Evolutionary conservation across 2,329 filamentous ascomycete species (phyloP), one percentile per base, ranked within the genome.

Genomic region (Ceratocystis colombiana): DNA sequence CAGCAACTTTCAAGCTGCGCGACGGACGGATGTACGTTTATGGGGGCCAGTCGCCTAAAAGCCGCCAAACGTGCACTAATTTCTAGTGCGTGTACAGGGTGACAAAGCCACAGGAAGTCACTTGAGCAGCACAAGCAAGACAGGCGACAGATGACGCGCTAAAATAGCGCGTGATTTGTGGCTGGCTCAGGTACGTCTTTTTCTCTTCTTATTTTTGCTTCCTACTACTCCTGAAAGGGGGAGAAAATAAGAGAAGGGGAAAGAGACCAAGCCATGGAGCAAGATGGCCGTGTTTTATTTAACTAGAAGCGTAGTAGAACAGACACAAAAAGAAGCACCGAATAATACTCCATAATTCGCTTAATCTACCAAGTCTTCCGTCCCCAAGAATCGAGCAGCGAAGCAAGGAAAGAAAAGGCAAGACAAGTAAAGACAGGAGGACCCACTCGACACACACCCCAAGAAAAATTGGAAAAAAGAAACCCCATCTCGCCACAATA

Each of bases 301-400:
- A 15, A 15, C 6, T n/a, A 57, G 22, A 55, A 55, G 12, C 20
- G 22, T 7, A 55, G 25, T 41, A 57, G 12, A 28, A 33, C 10
- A 57, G 53, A 8, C 53, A 25, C 20, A 57, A 33, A 57, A 57
- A 57, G 53, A 57, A 57, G 28, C 53, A 57, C 53, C 53, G 53
- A 57, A 57, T 30, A 57, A 30, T 20, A 33, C 53, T 33, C 53
- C 53, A 57, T 57, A 6, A 12, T 57, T 57, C 22, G 53, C 53
- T 57, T 57, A 33, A 30, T 33, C 22, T 22, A 57, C 7, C 10
- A 57, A 30, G 10, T 57, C 30, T 33, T 57, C 22, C 53, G 22
- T 57, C 22, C 53, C 25, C 53, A 57, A 57, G 30, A 22, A 22
- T 50, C n/a, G 48, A 48, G 46, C 46, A 48, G 46, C 10, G 3